Base-by-base conservation (phyloP, 176 grass and related monocot species). In the Hordeum marinum region DNA sequence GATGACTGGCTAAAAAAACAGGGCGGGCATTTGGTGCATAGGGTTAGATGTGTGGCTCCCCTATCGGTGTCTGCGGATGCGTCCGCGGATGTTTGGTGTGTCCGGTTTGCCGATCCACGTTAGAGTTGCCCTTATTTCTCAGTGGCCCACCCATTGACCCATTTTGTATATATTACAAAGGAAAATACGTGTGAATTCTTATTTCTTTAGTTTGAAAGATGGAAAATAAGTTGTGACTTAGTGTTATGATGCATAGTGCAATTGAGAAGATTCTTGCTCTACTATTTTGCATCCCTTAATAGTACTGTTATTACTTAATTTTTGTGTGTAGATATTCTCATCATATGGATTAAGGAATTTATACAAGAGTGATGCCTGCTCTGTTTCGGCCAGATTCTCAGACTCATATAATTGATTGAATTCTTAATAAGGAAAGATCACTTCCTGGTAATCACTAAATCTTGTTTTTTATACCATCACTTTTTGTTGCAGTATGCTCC, bases 361-460 rank as follows among this genome's bases (percentile, higher is more conserved):
- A 37, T 75, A 55, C 24, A 52, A 72, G 11, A 67, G 31, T 50
- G 42, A 40, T 84, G 31, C 2, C 18, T 50, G 20, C 26, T 83
- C 57, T 50, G 60, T 80, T 68, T 58, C 35, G 74, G 37, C 27
- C 9, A 0, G 20, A 78, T 75, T 75, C 37, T 60, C 31, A 62
- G 12, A n/a, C 36, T 24, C 21, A 25, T 45, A 27, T 80, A 45
- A 46, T 59, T 36, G 9, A 52, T 73, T 70, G 63, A 59, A 68
- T 79, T 87, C 48, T 48, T 46, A 63, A 80, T 83, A 84, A 74
- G 65, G 89, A 67, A 54, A 86, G 29, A 11, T 7, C 20, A 18
- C 80, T 59, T 80, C 17, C 68, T 39, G 89, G 89, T 90, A 80
- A 79, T 85, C n/a, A 59, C 36, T 76, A 60, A 61, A 13, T 52